These are phyloP conservation scores for Tuber aestivum DNA, from an alignment of 495 filamentous ascomycete genomes.

Conservation along the genomic window DNA sequence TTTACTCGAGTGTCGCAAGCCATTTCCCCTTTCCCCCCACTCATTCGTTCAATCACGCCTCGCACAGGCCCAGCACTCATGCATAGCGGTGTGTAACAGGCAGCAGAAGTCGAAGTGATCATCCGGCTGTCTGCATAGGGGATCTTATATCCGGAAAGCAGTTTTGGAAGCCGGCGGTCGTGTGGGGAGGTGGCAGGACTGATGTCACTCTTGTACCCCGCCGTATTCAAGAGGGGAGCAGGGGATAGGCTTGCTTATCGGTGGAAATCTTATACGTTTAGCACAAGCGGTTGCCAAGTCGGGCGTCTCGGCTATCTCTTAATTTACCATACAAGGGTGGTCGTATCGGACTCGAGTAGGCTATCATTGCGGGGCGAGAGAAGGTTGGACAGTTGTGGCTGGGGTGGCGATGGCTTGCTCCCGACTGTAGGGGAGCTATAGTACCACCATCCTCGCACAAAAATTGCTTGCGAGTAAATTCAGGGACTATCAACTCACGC, in stretches of 20 bases:
- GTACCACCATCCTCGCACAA: too few species aligned
- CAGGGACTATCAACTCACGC: too few species aligned
- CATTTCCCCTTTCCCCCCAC: background rate
- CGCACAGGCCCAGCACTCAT: background rate
- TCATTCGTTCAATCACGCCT: background rate
- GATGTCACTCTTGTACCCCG: background rate
- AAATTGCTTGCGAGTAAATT: too few species aligned
- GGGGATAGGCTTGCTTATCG: background rate
- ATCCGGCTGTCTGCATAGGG: background rate
- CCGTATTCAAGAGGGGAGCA: background rate
- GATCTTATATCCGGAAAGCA: background rate
- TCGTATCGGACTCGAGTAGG: too few species aligned
- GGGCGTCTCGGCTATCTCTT: background rate
- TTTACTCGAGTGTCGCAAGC: background rate
- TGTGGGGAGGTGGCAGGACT: background rate
- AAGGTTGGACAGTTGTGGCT: background rate
- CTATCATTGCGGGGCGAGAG: background rate
- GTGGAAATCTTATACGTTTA: background rate
- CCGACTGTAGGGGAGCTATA: too few species aligned
- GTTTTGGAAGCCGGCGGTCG: background rate
- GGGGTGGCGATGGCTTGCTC: background rate
- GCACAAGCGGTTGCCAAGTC: background rate
- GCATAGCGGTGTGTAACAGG: background rate
- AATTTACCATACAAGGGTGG: too few species aligned
- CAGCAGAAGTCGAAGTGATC: background rate